Evolutionary conservation across 352 stramenopile genomes (phyloP).

Genomic region (Globisporangium nunn): DNA sequence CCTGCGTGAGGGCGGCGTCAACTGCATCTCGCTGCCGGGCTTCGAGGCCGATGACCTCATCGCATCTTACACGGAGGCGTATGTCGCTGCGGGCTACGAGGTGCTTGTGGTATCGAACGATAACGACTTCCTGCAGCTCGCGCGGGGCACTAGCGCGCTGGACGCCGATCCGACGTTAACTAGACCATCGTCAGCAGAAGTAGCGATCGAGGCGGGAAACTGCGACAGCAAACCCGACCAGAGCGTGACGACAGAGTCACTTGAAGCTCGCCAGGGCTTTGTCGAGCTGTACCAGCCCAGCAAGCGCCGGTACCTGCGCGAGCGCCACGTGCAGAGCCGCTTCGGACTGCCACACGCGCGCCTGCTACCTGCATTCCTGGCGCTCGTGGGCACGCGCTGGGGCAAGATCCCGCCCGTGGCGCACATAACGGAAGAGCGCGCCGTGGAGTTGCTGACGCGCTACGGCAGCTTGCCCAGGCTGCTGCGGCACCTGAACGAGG

Average conservation of each 20-base stretch:
- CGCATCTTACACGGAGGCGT: constrained; percentile 47
- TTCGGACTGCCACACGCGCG: constrained; percentile 37
- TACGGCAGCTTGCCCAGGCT: constrained; percentile 50
- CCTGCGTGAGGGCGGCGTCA: constrained; percentile 23
- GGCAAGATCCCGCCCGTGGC: constrained; percentile 55
- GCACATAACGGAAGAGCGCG: constrained; percentile 45
- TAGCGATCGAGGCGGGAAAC: background rate
- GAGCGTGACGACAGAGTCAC: too few species aligned
- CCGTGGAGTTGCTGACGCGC: constrained; percentile 54
- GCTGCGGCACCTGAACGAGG: constrained; percentile 54
- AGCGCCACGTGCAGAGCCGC: constrained; percentile 49
- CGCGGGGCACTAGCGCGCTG: constrained; percentile 15
- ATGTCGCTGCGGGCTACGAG: constrained; percentile 30
- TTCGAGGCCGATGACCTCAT: constrained; percentile 67
- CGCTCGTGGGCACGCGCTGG: constrained; percentile 60
- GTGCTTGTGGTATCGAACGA: constrained; percentile 66
- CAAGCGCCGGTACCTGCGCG: constrained; percentile 57
- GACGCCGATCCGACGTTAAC: background rate
- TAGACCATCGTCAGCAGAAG: background rate
- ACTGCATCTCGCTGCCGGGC: constrained; percentile 41
- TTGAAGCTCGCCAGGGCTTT: background rate
- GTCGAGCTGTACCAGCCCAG: constrained; percentile 76
- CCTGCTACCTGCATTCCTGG: constrained; percentile 55
- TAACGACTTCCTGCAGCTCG: constrained; percentile 66
- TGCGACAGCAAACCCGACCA: too few species aligned